Base-by-base conservation (phyloP, 176 grass and related monocot genomes). In the Cenchrus americanus region DNA sequence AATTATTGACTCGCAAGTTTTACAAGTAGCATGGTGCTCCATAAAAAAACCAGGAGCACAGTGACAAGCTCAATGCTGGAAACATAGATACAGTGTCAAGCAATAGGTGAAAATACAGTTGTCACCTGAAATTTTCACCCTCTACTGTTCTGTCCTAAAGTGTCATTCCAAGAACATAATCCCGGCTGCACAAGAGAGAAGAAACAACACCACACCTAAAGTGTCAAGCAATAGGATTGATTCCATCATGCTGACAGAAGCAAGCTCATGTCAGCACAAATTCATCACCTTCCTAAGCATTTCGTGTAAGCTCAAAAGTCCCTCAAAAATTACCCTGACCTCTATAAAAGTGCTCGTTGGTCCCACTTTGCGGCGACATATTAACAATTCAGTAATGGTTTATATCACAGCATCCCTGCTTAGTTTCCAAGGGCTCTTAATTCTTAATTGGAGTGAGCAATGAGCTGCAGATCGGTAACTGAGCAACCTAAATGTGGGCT, bases 211-310 rank as follows among this genome's bases (percentile, higher is more conserved):
- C n/a, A n/a, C n/a, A n/a, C n/a, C n/a, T n/a, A n/a, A n/a, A n/a
- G n/a, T n/a, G n/a, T n/a, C n/a, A n/a, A n/a, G n/a, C n/a, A n/a
- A n/a, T n/a, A n/a, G n/a, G 17, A 18, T 60, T 23, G 17, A 18
- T 60, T 23, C 53, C 18, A 76, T 76, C 73, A 76, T 42, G 32
- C 73, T 75, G 52, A 75, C 52, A 19, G 51, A 41, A 57, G 51
- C 30, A 76, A 54, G 32, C 51, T 76, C 52, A 59, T n/a, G 18
- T 76, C 52, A 76, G 10, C 73, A 42, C 2, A 54, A 22, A 8
- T 8, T 76, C 73, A 15, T 54, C 71, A 54, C 1, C 3, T 8
- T 73, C 22, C 5, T 37, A 41, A 58, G 52, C 73, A 76, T 75
- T 54, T 55, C 51, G 30, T 2, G 9, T 57, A 40, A 12, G 51